Evolutionary conservation across 768 basidiomycete species (phyloP).

Genomic region (Gymnopilus dilepis): DNA sequence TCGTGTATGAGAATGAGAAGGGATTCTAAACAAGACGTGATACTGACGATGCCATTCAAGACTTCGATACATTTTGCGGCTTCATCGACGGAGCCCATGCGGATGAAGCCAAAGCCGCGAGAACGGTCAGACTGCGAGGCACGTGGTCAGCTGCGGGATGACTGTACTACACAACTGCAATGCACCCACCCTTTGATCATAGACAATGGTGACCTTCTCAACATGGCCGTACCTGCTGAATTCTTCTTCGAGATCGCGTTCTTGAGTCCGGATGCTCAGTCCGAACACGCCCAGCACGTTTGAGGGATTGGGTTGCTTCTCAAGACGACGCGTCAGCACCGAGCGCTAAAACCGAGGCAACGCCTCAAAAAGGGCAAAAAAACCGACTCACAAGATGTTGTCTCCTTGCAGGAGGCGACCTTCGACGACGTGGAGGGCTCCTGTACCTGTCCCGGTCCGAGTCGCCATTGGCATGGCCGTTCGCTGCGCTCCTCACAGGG

Average conservation of each 20-base stretch:
- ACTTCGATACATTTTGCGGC: slow-evolving; percentile 87
- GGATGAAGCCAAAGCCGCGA: slow-evolving; percentile 97
- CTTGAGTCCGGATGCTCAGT: slow-evolving; percentile 92
- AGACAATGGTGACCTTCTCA: slow-evolving; percentile 95
- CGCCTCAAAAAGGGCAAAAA: slow-evolving; percentile 49
- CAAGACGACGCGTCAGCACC: slow-evolving; percentile 40
- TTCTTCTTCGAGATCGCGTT: slow-evolving; percentile 94
- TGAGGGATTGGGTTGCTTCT: slow-evolving; percentile 87
- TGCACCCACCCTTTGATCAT: slow-evolving; percentile 90
- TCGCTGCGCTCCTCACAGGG: slow-evolving; percentile 53
- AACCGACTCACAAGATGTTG: slow-evolving; percentile 67
- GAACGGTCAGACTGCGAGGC: slow-evolving; percentile 83
- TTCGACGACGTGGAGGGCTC: slow-evolving; percentile 56
- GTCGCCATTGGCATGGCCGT: slow-evolving; percentile 46
- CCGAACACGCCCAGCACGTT: slow-evolving; percentile 97
- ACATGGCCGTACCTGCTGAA: slow-evolving; percentile 89
- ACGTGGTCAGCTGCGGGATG: slow-evolving; percentile 17
- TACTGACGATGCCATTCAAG: slow-evolving; percentile 89
- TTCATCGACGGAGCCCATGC: slow-evolving; percentile 89
- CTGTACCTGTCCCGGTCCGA: slow-evolving; percentile 59
- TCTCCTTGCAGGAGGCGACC: slow-evolving; percentile 65
- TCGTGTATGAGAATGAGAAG: slow-evolving; percentile 9
- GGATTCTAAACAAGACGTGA: background rate
- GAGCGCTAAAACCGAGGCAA: slow-evolving; percentile 15
- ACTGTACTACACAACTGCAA: slow-evolving; percentile 6